Evolutionary conservation across 2,329 filamentous ascomycete genomes (phyloP).

Genomic region (Xylariaceae sp.): DNA sequence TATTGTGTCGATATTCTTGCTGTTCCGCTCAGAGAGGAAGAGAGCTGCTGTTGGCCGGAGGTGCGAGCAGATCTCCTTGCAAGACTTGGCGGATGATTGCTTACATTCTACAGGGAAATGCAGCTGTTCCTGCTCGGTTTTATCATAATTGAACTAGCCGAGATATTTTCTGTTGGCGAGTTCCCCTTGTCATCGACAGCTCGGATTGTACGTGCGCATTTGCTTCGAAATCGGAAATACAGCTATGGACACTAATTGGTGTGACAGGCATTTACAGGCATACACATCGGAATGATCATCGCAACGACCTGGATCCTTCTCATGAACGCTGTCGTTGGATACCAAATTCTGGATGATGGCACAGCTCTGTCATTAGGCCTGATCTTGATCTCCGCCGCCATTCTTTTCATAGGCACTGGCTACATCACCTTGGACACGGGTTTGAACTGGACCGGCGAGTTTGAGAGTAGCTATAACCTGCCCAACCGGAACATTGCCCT

Average conservation of each 20-base stretch:
- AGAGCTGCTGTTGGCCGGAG: constrained; percentile 89
- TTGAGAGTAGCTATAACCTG: constrained; percentile 54
- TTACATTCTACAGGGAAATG: constrained; percentile 67
- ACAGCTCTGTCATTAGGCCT: constrained; percentile 78
- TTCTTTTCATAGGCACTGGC: constrained; percentile 82
- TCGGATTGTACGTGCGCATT: constrained; percentile 59
- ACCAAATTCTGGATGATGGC: constrained; percentile 89
- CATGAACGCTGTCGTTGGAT: constrained; percentile 88
- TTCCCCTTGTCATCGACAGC: constrained; percentile 71
- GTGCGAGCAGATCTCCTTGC: constrained; percentile 44
- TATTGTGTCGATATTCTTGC: constrained; percentile 57
- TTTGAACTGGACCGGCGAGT: constrained; percentile 77
- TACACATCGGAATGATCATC: constrained; percentile 85
- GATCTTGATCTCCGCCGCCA: constrained; percentile 63
- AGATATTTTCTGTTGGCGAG: constrained; percentile 91
- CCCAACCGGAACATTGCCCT: constrained; percentile 76
- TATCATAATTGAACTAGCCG: constrained; percentile 84
- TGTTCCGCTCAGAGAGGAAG: constrained; percentile 82
- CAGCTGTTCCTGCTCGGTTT: constrained; percentile 87
- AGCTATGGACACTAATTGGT: constrained; percentile 17
- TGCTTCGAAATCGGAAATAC: background rate
- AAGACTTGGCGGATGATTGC: constrained; percentile 23
- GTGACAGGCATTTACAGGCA: constrained; percentile 73
- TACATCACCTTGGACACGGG: constrained; percentile 96
- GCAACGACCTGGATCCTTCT: constrained; percentile 88